Conservation (phyloP, 257 asterid genomes). For the Datura wrightii region DNA sequence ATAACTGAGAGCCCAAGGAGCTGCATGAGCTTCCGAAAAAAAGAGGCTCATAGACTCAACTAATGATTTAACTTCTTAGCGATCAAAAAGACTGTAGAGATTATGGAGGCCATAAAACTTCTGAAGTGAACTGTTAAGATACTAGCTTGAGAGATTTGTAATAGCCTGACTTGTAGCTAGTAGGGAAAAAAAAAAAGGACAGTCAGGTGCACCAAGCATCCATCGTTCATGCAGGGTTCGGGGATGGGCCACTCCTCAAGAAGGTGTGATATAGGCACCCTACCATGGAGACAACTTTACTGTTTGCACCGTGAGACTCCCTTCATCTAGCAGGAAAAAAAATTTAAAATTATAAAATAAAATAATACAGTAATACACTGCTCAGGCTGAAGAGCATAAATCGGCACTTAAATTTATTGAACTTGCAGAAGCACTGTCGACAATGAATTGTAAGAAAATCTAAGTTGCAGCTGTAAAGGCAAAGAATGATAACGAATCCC, state of each 20-base stretch:
- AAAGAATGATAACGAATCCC: constrained; percentile 3
- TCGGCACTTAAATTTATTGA: neutral
- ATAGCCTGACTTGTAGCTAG: neutral
- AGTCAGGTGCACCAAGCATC: neutral
- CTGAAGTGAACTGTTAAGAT: neutral
- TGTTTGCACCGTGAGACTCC: neutral
- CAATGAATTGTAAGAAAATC: neutral
- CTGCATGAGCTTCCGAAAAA: neutral
- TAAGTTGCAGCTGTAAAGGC: neutral
- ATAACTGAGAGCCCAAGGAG: neutral
- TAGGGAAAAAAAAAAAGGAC: neutral
- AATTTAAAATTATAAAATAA: neutral
- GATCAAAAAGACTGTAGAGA: neutral
- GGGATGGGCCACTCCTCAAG: neutral
- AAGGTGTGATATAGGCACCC: neutral
- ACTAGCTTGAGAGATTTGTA: neutral
- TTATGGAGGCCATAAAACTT: neutral
- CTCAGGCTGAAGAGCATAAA: neutral
- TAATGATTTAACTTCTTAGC: neutral
- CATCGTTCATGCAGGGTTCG: neutral
- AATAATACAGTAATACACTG: neutral
- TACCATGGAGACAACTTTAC: neutral
- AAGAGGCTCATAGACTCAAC: neutral
- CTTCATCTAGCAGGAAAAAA: neutral
- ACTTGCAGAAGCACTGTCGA: neutral